These are phyloP conservation scores for Lactifluus volemus DNA, from an alignment of 768 basidiomycete genomes.

Conservation along the genomic window DNA sequence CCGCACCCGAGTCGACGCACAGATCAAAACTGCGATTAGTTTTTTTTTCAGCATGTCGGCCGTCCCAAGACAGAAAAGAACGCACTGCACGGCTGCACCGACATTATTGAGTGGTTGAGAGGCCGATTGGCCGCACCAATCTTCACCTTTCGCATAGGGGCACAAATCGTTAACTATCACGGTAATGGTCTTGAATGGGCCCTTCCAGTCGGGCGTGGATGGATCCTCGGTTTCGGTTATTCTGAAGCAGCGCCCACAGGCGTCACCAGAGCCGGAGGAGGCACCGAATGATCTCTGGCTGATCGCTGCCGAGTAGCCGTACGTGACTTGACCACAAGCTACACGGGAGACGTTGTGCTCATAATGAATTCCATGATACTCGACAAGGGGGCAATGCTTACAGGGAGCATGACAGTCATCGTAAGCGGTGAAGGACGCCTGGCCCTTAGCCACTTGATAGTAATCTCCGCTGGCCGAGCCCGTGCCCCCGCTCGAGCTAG, in stretches of 20 bases:
- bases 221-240: slow-evolving; percentile 45
- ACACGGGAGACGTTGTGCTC: background rate
- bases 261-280: slow-evolving; percentile 47
- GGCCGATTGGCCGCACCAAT: slow-evolving; percentile 47
- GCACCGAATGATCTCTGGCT: slow-evolving; percentile 50
- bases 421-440: slow-evolving; percentile 49
- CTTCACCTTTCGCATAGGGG: slow-evolving; percentile 40
- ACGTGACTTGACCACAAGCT: slow-evolving; percentile 46
- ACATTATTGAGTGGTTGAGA: slow-evolving; percentile 33
- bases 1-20: slow-evolving; percentile 48
- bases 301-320: slow-evolving; percentile 47
- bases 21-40: slow-evolving; percentile 43
- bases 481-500: no score
- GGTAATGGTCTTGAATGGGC: slow-evolving; percentile 46
- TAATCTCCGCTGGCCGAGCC: slow-evolving; percentile 33
- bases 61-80: background rate
- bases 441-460: slow-evolving; percentile 44
- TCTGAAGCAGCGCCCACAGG: slow-evolving; percentile 53
- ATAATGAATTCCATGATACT: background rate
- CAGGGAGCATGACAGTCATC: slow-evolving; percentile 42
- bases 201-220: slow-evolving; percentile 41
- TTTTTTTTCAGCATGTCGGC: background rate
- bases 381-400: slow-evolving; percentile 17
- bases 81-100: slow-evolving; percentile 43
- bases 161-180: slow-evolving; percentile 42